Percentiles rank a stretch among this genome's conserved stretches.
Evolutionary conservation across 331 rosid genomes (phyloP).

Genomic region (Arachis monticola): DNA sequence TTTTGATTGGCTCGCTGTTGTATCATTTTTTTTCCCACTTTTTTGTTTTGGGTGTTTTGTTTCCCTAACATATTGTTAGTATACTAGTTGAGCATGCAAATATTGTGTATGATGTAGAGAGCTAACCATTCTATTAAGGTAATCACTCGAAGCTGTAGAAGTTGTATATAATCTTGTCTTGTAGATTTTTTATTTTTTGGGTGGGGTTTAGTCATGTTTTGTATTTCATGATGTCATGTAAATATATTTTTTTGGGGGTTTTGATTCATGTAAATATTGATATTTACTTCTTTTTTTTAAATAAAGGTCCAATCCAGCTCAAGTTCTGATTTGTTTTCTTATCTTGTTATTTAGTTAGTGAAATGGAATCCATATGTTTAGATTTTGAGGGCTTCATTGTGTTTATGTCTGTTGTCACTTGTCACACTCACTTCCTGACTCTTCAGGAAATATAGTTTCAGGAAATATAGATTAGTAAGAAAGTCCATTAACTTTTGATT

Average conservation of each 20-base stretch:
- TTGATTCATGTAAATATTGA: constrained; percentile 48
- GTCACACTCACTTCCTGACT: background rate
- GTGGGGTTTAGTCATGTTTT: too few species aligned
- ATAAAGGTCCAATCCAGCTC: constrained; percentile 26
- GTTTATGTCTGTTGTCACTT: background rate
- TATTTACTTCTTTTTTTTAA: constrained; percentile 27
- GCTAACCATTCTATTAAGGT: constrained; percentile 59
- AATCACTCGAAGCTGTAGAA: constrained; percentile 47
- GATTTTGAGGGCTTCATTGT: background rate
- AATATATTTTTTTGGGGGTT: too few species aligned
- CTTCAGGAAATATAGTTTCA: background rate
- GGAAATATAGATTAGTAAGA: background rate
- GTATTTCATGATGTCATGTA: too few species aligned
- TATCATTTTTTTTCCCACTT: constrained; percentile 46
- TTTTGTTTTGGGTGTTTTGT: constrained; percentile 33
- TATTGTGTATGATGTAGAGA: constrained; percentile 53
- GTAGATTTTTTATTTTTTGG: constrained; percentile 47
- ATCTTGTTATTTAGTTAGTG: constrained; percentile 1
- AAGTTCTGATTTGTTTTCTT: constrained; percentile 32
- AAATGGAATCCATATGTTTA: constrained; percentile 8
- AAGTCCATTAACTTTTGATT: background rate
- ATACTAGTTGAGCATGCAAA: constrained; percentile 49
- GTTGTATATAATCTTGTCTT: constrained; percentile 48
- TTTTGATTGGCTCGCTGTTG: constrained; percentile 66
- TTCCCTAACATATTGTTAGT: constrained; percentile 43